A percentile compares a stretch with the other conserved stretches of the same genome.
phyloP scores from a whole-genome alignment of 495 filamentous ascomycete genomes.

The Penicillium samsonianum region DNA sequence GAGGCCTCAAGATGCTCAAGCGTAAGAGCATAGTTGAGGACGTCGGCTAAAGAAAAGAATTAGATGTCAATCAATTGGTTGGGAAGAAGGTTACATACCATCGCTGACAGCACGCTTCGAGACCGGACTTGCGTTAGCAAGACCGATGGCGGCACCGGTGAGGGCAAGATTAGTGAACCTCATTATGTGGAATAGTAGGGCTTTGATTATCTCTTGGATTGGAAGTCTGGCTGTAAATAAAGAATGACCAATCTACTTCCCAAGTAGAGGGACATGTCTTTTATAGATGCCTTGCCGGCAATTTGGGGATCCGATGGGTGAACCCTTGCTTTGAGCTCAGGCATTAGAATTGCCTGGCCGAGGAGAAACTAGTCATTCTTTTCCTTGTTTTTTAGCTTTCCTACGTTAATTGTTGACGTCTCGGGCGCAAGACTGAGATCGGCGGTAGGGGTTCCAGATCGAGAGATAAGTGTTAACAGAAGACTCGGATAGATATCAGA shows the following conservation, averaged over 20 bases:
- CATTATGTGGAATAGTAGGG: constrained; percentile 9
- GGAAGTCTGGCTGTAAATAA: not conserved
- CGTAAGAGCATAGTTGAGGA: constrained; percentile 37
- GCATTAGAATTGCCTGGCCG: not conserved
- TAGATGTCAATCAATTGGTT: not conserved
- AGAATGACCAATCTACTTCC: not conserved
- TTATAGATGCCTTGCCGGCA: not conserved
- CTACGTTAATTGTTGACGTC: not conserved
- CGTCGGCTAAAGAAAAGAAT: constrained; percentile 27
- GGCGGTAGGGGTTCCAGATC: not conserved
- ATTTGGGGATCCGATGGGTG: not conserved
- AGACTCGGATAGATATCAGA: not conserved
- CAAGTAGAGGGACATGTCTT: not conserved
- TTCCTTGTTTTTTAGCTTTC: not conserved
- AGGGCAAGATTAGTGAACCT: constrained; percentile 18
- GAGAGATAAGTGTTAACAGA: not conserved
- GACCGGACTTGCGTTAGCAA: constrained; percentile 19
- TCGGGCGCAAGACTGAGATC: not conserved
- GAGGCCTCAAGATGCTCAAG: constrained; percentile 46
- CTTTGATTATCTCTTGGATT: not conserved
- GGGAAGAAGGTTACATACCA: constrained; percentile 6
- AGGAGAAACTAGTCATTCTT: not conserved
- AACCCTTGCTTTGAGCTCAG: not conserved
- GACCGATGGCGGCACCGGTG: constrained; percentile 10
- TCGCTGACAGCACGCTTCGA: constrained; percentile 20